Evolutionary conservation across 345 rosid genomes (phyloP).

Genomic region (Populus davidiana): DNA sequence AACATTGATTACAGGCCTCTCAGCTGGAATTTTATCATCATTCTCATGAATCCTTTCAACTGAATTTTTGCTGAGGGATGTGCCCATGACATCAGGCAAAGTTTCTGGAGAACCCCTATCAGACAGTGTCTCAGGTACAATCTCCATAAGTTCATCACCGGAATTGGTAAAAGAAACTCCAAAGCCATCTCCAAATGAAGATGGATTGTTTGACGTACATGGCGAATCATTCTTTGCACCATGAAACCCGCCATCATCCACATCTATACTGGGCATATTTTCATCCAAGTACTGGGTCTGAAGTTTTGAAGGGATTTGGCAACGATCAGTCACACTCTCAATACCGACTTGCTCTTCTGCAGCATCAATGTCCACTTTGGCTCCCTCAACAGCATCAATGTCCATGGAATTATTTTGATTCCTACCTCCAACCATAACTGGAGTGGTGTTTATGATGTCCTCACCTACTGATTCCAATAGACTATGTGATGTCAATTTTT

Average conservation of each 20-base stretch:
- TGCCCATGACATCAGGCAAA: slow-evolving; percentile 19
- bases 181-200: slow-evolving; percentile 27
- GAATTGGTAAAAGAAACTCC: slow-evolving; percentile 37
- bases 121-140: slow-evolving; percentile 35
- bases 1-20: slow-evolving; percentile 29
- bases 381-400: slow-evolving; percentile 30
- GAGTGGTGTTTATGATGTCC: slow-evolving; percentile 26
- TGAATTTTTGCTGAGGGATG: slow-evolving; percentile 24
- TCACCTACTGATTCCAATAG: slow-evolving; percentile 21
- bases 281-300: slow-evolving; percentile 22
- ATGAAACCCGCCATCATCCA: slow-evolving; percentile 24
- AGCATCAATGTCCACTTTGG: slow-evolving; percentile 19
- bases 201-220: slow-evolving; percentile 22
- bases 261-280: slow-evolving; percentile 22
- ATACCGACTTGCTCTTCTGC: slow-evolving; percentile 28
- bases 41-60: slow-evolving; percentile 28
- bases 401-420: slow-evolving; percentile 26
- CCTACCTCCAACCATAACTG: slow-evolving; percentile 19
- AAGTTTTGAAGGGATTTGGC: slow-evolving; percentile 27
- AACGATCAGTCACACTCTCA: slow-evolving; percentile 23
- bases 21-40: slow-evolving; percentile 28
- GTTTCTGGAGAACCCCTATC: slow-evolving; percentile 40
- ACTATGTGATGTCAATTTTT: slow-evolving; percentile 19
- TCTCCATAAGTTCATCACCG: slow-evolving; percentile 31
- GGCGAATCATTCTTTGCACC: slow-evolving; percentile 28